Base-by-base conservation (phyloP, 2,329 filamentous ascomycete species). In the Colletotrichum siamense region DNA sequence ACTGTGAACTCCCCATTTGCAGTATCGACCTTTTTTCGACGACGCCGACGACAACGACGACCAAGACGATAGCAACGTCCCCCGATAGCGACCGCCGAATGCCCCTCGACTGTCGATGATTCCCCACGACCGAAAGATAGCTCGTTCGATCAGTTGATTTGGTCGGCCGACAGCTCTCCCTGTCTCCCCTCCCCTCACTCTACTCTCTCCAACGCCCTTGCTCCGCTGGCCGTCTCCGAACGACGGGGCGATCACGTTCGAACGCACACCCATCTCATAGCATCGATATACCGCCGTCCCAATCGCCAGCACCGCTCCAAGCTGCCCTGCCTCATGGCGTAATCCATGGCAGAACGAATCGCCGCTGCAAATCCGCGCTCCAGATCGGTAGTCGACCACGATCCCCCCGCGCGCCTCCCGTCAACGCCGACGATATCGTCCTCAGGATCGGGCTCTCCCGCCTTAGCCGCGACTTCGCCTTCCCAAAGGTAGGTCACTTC, bases 261-360 rank as follows among this genome's bases (percentile, higher is more conserved):
- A 49, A 52, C 34, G 16, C 18, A 62, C 10, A 68, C 32, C 36
- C 55, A 36, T 36, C 62, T 65, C 69, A 67, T 28, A 67, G 57
- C 39, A 73, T 73, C 62, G 49, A 72, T 28, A 75, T 26, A 76
- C 36, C 64, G 32, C 26, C 26, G 57, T 65, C 34, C 70, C 59
- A 69, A 68, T 57, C 66, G 52, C 39, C 52, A 77, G 72, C 66
- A 70, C 67, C 30, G 63, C 75, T 32, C 62, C 22, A 39, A 75
- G 70, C 67, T 63, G 70, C 36, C 85, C 84, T 87, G 89, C 87
- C 89, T 87, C 85, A 92, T 92, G 91, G 91, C 91, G 91, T 92
- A 92, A 91, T 91, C 89, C 89, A 92, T 92, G 91, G 91, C 91
- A 91, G 90, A 92, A 89, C 90, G 88, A 91, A 92, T 85, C 85